A percentile compares a stretch with the other conserved stretches of the same genome.
Conservation (phyloP, 148 eudicot genomes). For the Camellia lanceoleosa region DNA sequence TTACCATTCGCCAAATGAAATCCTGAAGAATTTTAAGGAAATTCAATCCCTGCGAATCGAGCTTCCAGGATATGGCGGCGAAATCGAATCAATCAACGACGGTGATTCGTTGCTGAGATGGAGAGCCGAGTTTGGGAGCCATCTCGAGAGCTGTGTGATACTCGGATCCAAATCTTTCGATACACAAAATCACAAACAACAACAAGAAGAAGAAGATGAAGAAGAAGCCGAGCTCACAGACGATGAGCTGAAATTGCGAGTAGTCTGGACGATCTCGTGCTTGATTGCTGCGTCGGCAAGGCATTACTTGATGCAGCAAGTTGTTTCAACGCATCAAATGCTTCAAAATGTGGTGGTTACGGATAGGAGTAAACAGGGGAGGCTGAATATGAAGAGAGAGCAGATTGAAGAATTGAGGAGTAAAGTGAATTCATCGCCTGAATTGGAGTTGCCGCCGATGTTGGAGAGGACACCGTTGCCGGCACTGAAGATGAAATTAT, state of each 20-base stretch:
- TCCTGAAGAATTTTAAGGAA: slow-evolving; percentile 38
- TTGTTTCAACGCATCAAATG: slow-evolving; percentile 29
- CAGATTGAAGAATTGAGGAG: slow-evolving; percentile 44
- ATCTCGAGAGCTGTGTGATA: slow-evolving; percentile 50
- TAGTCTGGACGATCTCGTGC: slow-evolving; percentile 67
- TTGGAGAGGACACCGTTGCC: slow-evolving; percentile 17
- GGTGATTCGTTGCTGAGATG: slow-evolving; percentile 45
- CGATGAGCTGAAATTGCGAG: slow-evolving; percentile 51
- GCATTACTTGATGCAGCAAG: slow-evolving; percentile 49
- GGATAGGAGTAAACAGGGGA: slow-evolving; percentile 59
- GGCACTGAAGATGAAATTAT: slow-evolving; percentile 54
- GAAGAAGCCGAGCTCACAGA: slow-evolving; percentile 17
- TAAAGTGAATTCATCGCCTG: not conserved
- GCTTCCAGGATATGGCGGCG: slow-evolving; percentile 49
- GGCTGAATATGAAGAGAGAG: slow-evolving; percentile 39
- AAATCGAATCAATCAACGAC: slow-evolving; percentile 18
- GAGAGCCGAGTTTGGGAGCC: slow-evolving; percentile 67
- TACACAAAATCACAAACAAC: not conserved
- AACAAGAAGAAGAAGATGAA: not conserved
- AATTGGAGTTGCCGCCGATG: slow-evolving; percentile 9
- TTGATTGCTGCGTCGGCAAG: slow-evolving; percentile 61
- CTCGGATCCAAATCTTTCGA: slow-evolving; percentile 41
- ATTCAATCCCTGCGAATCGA: slow-evolving; percentile 31
- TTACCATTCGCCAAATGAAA: slow-evolving; percentile 18
- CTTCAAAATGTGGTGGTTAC: slow-evolving; percentile 34